Conservation (phyloP, 2,329 filamentous ascomycete species). For the Colletotrichum karsti region DNA sequence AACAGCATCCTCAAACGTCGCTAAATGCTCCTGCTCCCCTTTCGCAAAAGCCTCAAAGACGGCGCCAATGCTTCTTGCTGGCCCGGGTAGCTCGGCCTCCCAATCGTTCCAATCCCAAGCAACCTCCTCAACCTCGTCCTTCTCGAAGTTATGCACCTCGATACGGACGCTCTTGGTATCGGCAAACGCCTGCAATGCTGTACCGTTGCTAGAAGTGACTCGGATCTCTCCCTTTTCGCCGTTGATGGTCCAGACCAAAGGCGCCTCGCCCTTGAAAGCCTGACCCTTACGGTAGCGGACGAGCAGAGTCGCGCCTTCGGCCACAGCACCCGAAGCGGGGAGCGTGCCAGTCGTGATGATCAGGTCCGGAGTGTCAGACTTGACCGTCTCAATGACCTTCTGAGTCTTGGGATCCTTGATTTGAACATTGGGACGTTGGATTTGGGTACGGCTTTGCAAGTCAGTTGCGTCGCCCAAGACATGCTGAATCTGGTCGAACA, state of each 20-base stretch:
- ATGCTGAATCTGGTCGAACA: slow-evolving; percentile 10
- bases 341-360: slow-evolving; percentile 47
- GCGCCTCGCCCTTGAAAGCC: slow-evolving; percentile 55
- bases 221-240: slow-evolving; percentile 60
- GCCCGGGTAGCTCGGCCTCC: slow-evolving; percentile 52
- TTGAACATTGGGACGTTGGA: slow-evolving; percentile 30
- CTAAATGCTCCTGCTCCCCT: neutral
- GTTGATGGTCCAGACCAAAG: slow-evolving; percentile 57
- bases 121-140: slow-evolving; percentile 50
- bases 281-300: slow-evolving; percentile 56
- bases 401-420: neutral
- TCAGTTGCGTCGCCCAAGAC: slow-evolving; percentile 5
- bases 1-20: slow-evolving; percentile 18
- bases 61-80: slow-evolving; percentile 58
- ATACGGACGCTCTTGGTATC: slow-evolving; percentile 52
- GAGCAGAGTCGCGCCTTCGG: slow-evolving; percentile 48
- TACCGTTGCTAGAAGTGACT: slow-evolving; percentile 6
- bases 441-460: slow-evolving; percentile 39
- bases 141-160: slow-evolving; percentile 59
- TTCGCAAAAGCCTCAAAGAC: slow-evolving; percentile 64
- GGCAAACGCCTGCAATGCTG: slow-evolving; percentile 35
- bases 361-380: slow-evolving; percentile 36
- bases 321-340: slow-evolving; percentile 30
- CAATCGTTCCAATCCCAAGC: slow-evolving; percentile 55
- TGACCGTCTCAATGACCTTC: slow-evolving; percentile 1